These are phyloP conservation scores for Cucurbita moschata DNA, from an alignment of 306 rosid species.

Conservation along the genomic window DNA sequence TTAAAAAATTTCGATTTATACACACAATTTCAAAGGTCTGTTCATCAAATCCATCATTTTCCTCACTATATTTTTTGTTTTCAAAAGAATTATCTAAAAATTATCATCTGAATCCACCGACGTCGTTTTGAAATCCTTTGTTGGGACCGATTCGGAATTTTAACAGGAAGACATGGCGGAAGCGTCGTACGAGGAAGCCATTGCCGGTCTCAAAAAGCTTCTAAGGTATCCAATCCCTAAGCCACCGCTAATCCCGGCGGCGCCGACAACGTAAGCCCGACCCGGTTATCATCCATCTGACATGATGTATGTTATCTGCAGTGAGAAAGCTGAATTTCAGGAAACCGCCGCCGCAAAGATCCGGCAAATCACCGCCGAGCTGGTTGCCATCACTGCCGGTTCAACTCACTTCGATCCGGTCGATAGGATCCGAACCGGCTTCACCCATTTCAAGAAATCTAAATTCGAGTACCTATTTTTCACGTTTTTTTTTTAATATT, in stretches of 20 bases:
- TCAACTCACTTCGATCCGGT: conserved; percentile 25
- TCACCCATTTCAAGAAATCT: conserved; percentile 48
- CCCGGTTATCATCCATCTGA: not conserved
- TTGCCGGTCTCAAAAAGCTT: conserved; percentile 56
- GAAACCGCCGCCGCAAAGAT: conserved; percentile 44
- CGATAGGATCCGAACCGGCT: conserved; percentile 63
- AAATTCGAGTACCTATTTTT: conserved; percentile 47
- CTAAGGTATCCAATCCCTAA: conserved; percentile 27
- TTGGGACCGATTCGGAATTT: not conserved
- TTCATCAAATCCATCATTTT: not conserved
- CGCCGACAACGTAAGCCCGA: not conserved
- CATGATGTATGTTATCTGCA: not conserved
- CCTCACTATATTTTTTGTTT: not conserved
- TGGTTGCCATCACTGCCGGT: conserved; percentile 6
- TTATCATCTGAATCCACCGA: not conserved
- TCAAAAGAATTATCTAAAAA: not conserved
- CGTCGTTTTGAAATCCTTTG: not conserved
- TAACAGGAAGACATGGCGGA: conserved; percentile 50
- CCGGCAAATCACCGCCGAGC: conserved; percentile 46
- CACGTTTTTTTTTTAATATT: no score
- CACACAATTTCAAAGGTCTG: not conserved
- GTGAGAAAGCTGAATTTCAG: conserved; percentile 34
- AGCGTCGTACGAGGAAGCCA: conserved; percentile 60
- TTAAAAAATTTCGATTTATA: not conserved
- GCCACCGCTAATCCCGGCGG: not conserved